Conservation (phyloP, 73 alveolate genomes). For the Tetrahymena malaccensis region DNA sequence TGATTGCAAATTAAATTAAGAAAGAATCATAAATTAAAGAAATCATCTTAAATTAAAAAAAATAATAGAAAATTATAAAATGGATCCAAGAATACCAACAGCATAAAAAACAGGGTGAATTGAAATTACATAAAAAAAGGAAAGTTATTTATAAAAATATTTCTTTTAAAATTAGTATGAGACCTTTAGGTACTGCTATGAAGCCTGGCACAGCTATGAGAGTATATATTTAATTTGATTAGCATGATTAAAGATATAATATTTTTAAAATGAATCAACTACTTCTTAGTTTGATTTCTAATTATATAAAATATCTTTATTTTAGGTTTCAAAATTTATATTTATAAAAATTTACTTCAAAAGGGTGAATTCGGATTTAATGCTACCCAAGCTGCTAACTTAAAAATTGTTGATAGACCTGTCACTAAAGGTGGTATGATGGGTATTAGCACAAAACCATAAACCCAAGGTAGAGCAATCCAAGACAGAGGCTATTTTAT, state of each 20-base stretch:
- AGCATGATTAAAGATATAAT: neutral
- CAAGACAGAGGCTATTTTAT: slow-evolving; percentile 68
- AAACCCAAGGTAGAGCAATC: slow-evolving; percentile 78
- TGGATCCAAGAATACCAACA: neutral
- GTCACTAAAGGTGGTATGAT: slow-evolving; percentile 88
- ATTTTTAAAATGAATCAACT: neutral
- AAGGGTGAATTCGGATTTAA: slow-evolving; percentile 21
- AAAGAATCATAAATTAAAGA: neutral
- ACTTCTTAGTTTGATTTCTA: neutral
- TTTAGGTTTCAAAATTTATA: neutral
- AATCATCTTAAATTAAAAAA: neutral
- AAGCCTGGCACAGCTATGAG: neutral
- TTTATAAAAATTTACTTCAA: neutral
- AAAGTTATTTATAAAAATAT: neutral
- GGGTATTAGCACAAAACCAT: slow-evolving; percentile 67
- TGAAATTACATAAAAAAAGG: neutral
- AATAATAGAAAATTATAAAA: neutral
- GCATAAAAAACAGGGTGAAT: neutral
- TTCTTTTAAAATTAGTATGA: neutral
- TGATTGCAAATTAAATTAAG: neutral
- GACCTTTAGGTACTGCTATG: neutral
- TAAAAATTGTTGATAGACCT: slow-evolving; percentile 89
- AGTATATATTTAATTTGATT: neutral
- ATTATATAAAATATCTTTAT: too few relatives aligned
- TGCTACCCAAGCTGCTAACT: slow-evolving; percentile 72